Evolutionary conservation across 495 filamentous ascomycete genomes (phyloP), one percentile per base, ranked within the genome.

Genomic region (Evansstolkia leycettana): DNA sequence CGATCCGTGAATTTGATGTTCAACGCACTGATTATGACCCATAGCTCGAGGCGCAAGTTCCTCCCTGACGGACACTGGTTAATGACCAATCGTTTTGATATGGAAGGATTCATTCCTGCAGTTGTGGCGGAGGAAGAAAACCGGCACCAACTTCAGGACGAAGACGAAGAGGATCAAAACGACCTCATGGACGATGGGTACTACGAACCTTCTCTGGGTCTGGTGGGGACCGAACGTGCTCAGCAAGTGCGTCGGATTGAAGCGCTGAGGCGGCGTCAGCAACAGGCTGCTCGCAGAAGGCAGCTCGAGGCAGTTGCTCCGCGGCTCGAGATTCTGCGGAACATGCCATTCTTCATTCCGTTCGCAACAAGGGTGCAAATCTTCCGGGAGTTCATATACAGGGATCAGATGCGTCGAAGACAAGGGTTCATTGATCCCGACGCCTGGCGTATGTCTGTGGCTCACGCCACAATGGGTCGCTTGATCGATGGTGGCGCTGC

Each of bases 271-370:
- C 63, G 69, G 18, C 64, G 72, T 33, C 80, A 81, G 52, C 71
- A 73, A 38, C 77, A 74, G 47, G 70, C 67, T 14, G 73, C 74
- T 10, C 65, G 78, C 5, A 69, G 76, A 32, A 75, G 80, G 39
- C 67, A 82, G 29, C 60, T 90, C 10, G 80, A 85, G 15, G 65
- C 76, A 15, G 76, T 92, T 23, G 82, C 80, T 1, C 88, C 92
- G 1, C 73, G 85, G 40, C 65, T 94, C 7, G 87, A 96, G 57
- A 84, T 99, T 10, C 59, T 99, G 19, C 78, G 85, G 31, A 88
- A 96, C 48, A 89, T 99, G 81, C 92, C 90, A 0, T 99, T 96
- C 48, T 82, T 89, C 45, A 92, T 96, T 35, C 90, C 90, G 0
- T 99, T 99, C 40, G 67, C 78, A 6, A 92, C 84, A 2, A 70